Percentiles rank a stretch among this genome's conserved stretches.
Evolutionary conservation across 345 rosid species (phyloP).

Genomic region (Eucalyptus pauciflora): DNA sequence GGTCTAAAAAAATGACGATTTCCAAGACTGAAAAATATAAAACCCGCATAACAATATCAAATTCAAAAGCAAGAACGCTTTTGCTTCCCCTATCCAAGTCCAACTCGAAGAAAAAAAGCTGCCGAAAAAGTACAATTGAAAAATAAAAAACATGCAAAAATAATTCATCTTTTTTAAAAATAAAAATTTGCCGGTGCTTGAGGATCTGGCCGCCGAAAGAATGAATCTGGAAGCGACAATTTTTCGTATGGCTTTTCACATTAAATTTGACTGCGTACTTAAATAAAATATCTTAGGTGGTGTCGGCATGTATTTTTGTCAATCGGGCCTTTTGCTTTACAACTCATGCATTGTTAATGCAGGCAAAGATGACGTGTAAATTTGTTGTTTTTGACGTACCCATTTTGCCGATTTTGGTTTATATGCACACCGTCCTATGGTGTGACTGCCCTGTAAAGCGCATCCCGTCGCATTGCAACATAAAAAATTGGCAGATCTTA

Average conservation of each 20-base stretch:
- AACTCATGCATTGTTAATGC: neutral
- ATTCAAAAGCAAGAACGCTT: neutral
- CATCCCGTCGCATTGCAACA: neutral
- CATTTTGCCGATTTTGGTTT: neutral
- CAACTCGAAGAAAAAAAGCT: neutral
- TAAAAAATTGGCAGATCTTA: neutral
- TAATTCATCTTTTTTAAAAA: neutral
- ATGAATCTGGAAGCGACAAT: neutral
- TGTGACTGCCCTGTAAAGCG: neutral
- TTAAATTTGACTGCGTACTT: neutral
- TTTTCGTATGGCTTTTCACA: neutral
- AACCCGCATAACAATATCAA: neutral
- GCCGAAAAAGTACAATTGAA: neutral
- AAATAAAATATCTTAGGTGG: neutral
- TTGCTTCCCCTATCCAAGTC: neutral
- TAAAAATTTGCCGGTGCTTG: neutral
- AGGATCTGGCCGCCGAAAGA: neutral
- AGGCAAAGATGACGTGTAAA: neutral
- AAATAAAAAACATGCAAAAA: neutral
- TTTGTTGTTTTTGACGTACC: neutral
- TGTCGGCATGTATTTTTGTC: neutral
- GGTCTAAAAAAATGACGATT: neutral
- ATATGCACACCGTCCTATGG: neutral
- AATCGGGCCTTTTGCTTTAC: neutral
- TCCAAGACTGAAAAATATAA: neutral